Evolutionary conservation across 352 stramenopile genomes (phyloP), one percentile per base, ranked within the genome.

Genomic region (Detonula confervacea): DNA sequence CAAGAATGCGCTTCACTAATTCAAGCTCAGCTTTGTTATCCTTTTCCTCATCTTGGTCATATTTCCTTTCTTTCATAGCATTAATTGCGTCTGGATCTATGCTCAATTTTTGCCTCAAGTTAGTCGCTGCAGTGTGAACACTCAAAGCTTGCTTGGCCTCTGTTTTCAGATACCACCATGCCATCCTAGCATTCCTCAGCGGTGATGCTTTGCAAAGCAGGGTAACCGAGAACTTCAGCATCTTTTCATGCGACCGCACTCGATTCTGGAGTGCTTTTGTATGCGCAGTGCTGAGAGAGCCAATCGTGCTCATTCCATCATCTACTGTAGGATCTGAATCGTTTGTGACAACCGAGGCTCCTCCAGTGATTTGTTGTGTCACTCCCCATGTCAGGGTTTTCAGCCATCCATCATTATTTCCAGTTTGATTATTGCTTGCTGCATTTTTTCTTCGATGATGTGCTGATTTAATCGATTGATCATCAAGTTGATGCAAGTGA

Each of bases 1-100:
- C 85, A 56, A 93, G 62, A 33, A 93, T 89, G 1, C 79, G 73
- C 59, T 90, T 83, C 0, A 90, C 76, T n/a, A 93, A 68, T 59
- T 77, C 44, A 25, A 90, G 62, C 64, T 93, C 88, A 27, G 39
- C 77, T 57, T 80, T 55, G 29, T 84, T 64, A 47, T 92, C 86
- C 47, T 83, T 66, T 61, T 79, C 83, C 24, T 85, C 72, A 27
- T 79, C 67, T 75, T 86, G 75, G 27, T 73, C 60, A 49, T 84
- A 73, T 46, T 83, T 83, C 44, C 86, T 76, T 61, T 78, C 55
- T 55, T 84, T 84, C 72, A 90, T 90, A 60, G 87, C 80, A 25
- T 66, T 57, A 0, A 86, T 63, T 51, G 73, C 66, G 51, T 73
- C 77, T 44, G 55, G 55, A 16, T 81, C 75, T 62, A 83, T 79